Conservation (phyloP, 2,329 filamentous ascomycete species). For the Phaeosphaeria sp. region DNA sequence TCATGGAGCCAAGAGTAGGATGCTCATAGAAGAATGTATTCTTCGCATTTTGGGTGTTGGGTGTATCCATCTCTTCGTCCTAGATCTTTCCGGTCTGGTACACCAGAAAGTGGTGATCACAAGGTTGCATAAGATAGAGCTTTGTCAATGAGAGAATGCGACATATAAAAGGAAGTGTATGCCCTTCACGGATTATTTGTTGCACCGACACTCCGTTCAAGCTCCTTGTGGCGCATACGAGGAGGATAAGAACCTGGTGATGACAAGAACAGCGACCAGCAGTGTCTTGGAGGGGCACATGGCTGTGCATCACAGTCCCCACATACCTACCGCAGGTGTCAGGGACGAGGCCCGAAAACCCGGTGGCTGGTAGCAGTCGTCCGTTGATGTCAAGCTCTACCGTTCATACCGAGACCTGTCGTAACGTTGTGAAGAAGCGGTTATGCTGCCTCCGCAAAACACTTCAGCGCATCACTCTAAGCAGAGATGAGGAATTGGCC, state of each 20-base stretch:
- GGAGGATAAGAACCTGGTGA: background rate
- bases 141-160: too few species aligned
- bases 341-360: slow-evolving; percentile 1
- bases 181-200: background rate
- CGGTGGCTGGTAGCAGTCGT: slow-evolving; percentile 1
- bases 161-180: too few species aligned
- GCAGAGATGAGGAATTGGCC: too few species aligned
- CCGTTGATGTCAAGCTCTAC: too few species aligned
- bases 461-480: too few species aligned
- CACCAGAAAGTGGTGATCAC: background rate
- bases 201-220: background rate
- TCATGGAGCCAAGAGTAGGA: slow-evolving; percentile 22
- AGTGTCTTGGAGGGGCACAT: background rate
- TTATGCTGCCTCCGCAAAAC: background rate
- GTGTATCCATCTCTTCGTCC: background rate
- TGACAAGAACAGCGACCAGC: background rate
- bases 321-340: background rate
- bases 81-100: background rate
- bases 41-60: background rate
- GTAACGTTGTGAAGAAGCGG: too few species aligned
- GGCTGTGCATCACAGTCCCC: background rate
- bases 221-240: background rate
- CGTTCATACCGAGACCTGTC: too few species aligned
- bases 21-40: slow-evolving; percentile 24
- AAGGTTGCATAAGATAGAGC: too few species aligned